Evolutionary conservation across 192 early-diverging fungal species (phyloP), one percentile per base, ranked within the genome.

Genomic region (Obelidium mucronatum): DNA sequence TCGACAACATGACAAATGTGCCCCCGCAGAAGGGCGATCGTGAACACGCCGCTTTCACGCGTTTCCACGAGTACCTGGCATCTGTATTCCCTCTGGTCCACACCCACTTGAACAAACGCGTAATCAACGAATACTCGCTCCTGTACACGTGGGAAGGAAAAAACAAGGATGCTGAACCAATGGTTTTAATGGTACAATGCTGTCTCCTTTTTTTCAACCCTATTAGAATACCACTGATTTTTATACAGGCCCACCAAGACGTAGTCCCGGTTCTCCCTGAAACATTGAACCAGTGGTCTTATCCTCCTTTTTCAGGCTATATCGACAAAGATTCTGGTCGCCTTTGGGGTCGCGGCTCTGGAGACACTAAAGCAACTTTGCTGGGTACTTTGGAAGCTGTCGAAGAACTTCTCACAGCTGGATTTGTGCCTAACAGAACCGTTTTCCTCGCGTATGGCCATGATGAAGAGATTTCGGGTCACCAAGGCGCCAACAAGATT

Each of bases 401-500:
- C 22, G 81, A 85, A 54, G 34, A 19, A 6, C 75, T 85, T 22
- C 48, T 82, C 6, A 8, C 13, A 11, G 40, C 58, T 65, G 56
- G 79, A 54, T 67, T 76, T 76, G 24, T 19, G 48, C 65, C 66
- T 1, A 52, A 63, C 30, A 39, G 76, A 15, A 78, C 75, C 1
- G 70, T 85, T 15, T 72, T 75, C 34, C 56, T 85, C 1, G 80
- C 74, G 1, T 85, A 82, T 54, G 83, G 83, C 3, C 74, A 67
- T 54, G 83, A 85, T 74, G 83, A 85, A 48, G 83, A 85, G 63
- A 80, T 80, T 44, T 61, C 61, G 39, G 81, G 83, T 15, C 62
- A 74, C 44, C 59, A 80, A 36, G 70, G 67, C 24, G 67, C 67
- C 6, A 51, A 30, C 24, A 51, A n/a, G 24, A 31, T 74, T 52